A percentile compares a stretch with the other conserved stretches of the same genome.
phyloP scores from a whole-genome alignment of 495 filamentous ascomycete genomes.

The Neurospora cerealis region DNA sequence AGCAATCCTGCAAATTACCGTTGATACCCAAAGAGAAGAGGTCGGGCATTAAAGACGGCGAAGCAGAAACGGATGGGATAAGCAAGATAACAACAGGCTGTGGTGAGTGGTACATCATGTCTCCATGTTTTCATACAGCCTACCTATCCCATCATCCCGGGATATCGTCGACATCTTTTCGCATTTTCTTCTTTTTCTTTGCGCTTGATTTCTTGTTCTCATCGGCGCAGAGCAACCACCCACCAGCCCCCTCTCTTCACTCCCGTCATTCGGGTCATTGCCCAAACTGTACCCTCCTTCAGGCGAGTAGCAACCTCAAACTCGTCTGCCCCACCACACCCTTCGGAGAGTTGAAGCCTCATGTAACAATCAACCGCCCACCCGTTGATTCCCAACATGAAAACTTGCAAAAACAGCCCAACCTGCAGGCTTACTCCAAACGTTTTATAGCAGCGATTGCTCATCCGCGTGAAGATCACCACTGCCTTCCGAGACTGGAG shows the following conservation, averaged over 20 bases:
- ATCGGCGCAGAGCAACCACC: not conserved
- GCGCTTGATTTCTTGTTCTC: not conserved
- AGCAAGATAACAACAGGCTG: not conserved
- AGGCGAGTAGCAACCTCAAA: not conserved
- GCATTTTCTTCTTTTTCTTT: not conserved
- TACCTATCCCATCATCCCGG: not conserved
- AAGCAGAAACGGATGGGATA: not conserved
- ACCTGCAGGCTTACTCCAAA: not conserved
- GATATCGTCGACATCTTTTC: not conserved
- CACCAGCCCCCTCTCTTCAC: not conserved
- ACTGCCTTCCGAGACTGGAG: not conserved
- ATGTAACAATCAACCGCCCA: not conserved
- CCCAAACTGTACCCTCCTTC: not conserved
- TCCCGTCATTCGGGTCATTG: not conserved
- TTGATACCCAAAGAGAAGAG: conserved; percentile 25
- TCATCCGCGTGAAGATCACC: not conserved
- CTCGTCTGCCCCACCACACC: not conserved
- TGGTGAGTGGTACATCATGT: conserved; percentile 1
- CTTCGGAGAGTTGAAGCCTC: not conserved
- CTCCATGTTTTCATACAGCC: not conserved
- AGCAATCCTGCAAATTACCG: not conserved
- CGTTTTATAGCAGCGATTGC: not conserved
- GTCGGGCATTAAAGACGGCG: conserved; percentile 24
- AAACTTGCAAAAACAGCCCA: not conserved
- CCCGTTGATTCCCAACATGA: not conserved